Conservation (phyloP, 1,284 basidiomycete species). For the Trametes versicolor region DNA sequence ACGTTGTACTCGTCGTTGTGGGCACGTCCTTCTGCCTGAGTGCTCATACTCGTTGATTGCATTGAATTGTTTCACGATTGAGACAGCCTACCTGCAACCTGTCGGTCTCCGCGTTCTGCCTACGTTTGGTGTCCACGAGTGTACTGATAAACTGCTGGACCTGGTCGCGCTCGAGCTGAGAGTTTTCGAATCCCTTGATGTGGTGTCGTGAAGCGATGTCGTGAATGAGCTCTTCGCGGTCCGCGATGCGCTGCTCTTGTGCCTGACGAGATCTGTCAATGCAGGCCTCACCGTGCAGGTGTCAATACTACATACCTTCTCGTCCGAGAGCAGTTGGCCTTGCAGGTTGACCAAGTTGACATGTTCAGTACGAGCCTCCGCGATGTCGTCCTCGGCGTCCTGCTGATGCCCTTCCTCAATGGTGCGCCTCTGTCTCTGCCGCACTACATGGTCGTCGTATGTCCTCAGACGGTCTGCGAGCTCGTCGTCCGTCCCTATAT, state of each 20-base stretch:
- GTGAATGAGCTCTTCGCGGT: slow-evolving; percentile 80
- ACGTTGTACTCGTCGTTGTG: slow-evolving; percentile 69
- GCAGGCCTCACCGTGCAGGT: slow-evolving; percentile 4
- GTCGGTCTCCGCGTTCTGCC: slow-evolving; percentile 65
- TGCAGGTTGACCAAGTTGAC: slow-evolving; percentile 65
- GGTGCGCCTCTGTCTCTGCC: slow-evolving; percentile 61
- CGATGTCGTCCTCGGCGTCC: slow-evolving; percentile 72
- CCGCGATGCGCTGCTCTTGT: slow-evolving; percentile 77
- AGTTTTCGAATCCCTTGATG: slow-evolving; percentile 79
- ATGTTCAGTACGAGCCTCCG: slow-evolving; percentile 61
- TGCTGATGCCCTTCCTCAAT: slow-evolving; percentile 60
- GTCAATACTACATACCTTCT: slow-evolving; percentile 55
- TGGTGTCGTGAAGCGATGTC: slow-evolving; percentile 75
- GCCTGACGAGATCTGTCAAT: slow-evolving; percentile 55
- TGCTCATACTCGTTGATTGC: not conserved
- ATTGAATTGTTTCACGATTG: not conserved
- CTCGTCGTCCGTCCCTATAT: slow-evolving; percentile 81
- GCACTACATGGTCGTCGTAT: slow-evolving; percentile 74
- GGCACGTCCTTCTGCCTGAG: slow-evolving; percentile 55
- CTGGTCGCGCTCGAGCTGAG: slow-evolving; percentile 72
- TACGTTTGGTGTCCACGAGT: slow-evolving; percentile 66
- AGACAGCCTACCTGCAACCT: slow-evolving; percentile 61
- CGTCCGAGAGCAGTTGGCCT: slow-evolving; percentile 71
- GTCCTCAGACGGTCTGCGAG: slow-evolving; percentile 74
- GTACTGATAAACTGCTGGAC: slow-evolving; percentile 75